A percentile compares a stretch with the other conserved stretches of the same genome.
Conservation (phyloP, 2,329 filamentous ascomycete species). For the Metarhizium humberi region DNA sequence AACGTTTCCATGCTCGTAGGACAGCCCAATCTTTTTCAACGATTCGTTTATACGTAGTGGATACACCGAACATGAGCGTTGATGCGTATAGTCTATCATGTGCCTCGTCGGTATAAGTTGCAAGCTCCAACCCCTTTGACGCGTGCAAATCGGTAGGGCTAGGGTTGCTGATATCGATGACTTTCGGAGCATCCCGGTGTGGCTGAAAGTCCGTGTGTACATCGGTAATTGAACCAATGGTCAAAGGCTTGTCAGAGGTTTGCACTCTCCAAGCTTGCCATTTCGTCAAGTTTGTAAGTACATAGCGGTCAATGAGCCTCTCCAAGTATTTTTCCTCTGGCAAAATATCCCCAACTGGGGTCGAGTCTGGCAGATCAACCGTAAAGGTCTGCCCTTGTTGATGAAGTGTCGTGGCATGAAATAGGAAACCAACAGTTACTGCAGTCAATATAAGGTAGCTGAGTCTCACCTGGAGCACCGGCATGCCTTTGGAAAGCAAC, state of each 20-base stretch:
- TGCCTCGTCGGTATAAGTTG: conserved; percentile 19
- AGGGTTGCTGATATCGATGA: conserved; percentile 18
- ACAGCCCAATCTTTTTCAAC: conserved; percentile 27
- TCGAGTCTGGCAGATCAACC: conserved; percentile 9
- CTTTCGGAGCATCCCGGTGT: conserved; percentile 12
- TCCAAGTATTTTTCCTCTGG: conserved; percentile 24
- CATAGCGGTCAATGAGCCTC: conserved; percentile 16
- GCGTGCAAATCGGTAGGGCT: conserved; percentile 17
- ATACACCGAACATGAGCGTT: conserved; percentile 32
- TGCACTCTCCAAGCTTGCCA: conserved; percentile 26
- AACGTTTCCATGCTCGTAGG: conserved; percentile 33
- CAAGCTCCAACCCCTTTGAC: conserved; percentile 21
- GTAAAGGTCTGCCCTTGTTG: conserved; percentile 5
- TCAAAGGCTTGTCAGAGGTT: conserved; percentile 17
- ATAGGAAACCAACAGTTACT: conserved; percentile 17
- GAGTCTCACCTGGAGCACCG: conserved; percentile 13
- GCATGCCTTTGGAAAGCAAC: conserved; percentile 16
- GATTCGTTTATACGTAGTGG: conserved; percentile 32
- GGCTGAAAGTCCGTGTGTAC: conserved; percentile 22
- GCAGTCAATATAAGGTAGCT: conserved; percentile 13
- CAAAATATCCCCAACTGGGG: conserved; percentile 8
- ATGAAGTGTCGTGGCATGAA: conserved; percentile 12
- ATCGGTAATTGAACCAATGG: conserved; percentile 18
- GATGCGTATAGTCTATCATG: conserved; percentile 28
- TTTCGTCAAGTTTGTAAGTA: conserved; percentile 20